Percentiles rank a stretch among this genome's conserved stretches.
Conservation (phyloP, 2,329 filamentous ascomycete genomes). For the Fusarium albosuccineum region DNA sequence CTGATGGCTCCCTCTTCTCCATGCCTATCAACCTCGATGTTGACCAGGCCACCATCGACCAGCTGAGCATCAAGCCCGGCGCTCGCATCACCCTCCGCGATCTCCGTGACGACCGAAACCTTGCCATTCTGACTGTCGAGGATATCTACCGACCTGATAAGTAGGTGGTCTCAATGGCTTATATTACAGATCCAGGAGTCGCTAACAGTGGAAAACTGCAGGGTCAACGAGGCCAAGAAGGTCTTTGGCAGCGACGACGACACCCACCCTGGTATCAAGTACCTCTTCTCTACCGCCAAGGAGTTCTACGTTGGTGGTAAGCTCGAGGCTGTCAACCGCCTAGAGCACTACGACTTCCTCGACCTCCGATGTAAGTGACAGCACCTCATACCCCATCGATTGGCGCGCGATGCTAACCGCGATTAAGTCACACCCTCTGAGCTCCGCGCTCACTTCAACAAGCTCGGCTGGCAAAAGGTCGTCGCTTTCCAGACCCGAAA, state of each 20-base stretch:
- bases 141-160: slow-evolving; percentile 97
- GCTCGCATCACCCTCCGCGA: slow-evolving; percentile 90
- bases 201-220: slow-evolving; percentile 54
- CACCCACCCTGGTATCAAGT: slow-evolving; percentile 92
- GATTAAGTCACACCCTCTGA: slow-evolving; percentile 87
- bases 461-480: slow-evolving; percentile 97
- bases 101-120: slow-evolving; percentile 94
- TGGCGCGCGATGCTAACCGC: slow-evolving; percentile 23
- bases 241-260: slow-evolving; percentile 94
- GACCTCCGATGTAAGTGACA: slow-evolving; percentile 83
- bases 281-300: slow-evolving; percentile 83
- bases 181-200: not conserved
- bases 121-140: slow-evolving; percentile 95
- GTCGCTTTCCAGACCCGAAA: slow-evolving; percentile 99
- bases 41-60: slow-evolving; percentile 78
- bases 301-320: slow-evolving; percentile 97
- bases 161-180: slow-evolving; percentile 63
- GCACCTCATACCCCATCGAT: not conserved
- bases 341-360: slow-evolving; percentile 99
- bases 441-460: slow-evolving; percentile 96
- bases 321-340: slow-evolving; percentile 92
- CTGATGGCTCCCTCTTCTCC: slow-evolving; percentile 90
- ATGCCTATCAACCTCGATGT: slow-evolving; percentile 98
- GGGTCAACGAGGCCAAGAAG: slow-evolving; percentile 88
- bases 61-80: slow-evolving; percentile 81